Base-by-base conservation (phyloP, 257 asterid genomes). In the Capsicum pubescens region DNA sequence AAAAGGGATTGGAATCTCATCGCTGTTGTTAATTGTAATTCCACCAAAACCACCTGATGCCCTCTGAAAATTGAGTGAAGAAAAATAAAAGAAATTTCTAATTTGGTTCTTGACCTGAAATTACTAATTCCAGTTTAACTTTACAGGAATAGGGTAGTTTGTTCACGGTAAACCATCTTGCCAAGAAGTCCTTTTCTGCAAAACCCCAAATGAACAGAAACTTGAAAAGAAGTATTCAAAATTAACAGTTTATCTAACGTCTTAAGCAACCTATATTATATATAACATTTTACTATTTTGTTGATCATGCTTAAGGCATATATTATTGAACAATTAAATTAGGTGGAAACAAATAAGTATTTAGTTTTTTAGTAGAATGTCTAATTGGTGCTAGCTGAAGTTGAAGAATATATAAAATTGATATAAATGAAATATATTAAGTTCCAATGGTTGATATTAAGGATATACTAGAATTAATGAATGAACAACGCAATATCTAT, bases 61-160 rank as follows among this genome's bases (percentile, higher is more conserved):
- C 83, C 91, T 93, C 89, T 96, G 99, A 84, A 96, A 92, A 87
- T 96, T 86, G 77, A 94, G 92, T 1, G 98, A 94, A 78, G 98
- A 98, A 92, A 94, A 96, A 93, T 96, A 96, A 81, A 83, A 94
- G 90, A 90, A 96, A 86, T 98, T 94, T 50, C 99, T 98, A 88
- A 96, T 84, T 83, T 96, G 99, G 87, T 96, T 98, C 93, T 96
- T 96, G 67, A 90, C 98, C 88, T 94, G 99, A 89, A 96, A 94
- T 13, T 93, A 87, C 84, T 96, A 96, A 87, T 98, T 96, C 99
- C 99, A 96, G 61, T 96, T 96, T 98, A 98, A 96, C 89, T 85
- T 96, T 32, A 98, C 72, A 46, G 99, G 99, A 83, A 96, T 94
- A 35, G 99, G 99, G 85, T 98, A 96, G 84, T 93, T 96, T 0